These are phyloP conservation scores for Botrytis paeoniae DNA, from an alignment of 2,329 filamentous ascomycete species.

Conservation along the genomic window DNA sequence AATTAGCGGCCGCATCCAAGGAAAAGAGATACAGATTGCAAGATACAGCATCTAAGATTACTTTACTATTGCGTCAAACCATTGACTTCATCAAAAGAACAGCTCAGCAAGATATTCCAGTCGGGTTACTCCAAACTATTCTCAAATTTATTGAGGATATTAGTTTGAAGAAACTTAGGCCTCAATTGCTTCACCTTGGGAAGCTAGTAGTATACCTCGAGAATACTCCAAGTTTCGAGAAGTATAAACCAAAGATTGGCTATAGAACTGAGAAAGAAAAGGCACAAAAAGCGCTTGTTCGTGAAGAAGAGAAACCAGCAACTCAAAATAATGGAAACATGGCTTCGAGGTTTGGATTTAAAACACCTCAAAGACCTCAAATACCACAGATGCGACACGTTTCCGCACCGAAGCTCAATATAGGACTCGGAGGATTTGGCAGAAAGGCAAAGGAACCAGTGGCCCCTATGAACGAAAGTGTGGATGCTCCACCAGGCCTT, in stretches of 20 bases:
- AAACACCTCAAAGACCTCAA: constrained; percentile 18
- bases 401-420: constrained; percentile 19
- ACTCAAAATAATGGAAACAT: constrained; percentile 12
- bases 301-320: background rate
- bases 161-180: constrained; percentile 10
- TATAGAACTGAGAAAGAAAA: constrained; percentile 5
- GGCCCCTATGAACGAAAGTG: constrained; percentile 10
- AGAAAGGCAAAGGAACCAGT: constrained; percentile 18
- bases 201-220: constrained; percentile 22
- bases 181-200: constrained; percentile 20
- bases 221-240: constrained; percentile 10
- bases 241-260: constrained; percentile 17
- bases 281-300: background rate
- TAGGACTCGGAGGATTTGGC: constrained; percentile 6
- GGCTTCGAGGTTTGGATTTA: constrained; percentile 19
- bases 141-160: constrained; percentile 23
- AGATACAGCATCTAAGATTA: constrained; percentile 32
- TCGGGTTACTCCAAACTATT: constrained; percentile 33
- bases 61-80: constrained; percentile 30
- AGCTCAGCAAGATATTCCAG: constrained; percentile 31
- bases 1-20: constrained; percentile 27
- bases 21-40: constrained; percentile 32
- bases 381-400: constrained; percentile 19
- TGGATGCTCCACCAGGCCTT: background rate
- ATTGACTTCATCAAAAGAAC: constrained; percentile 34